Evolutionary conservation across 1,284 basidiomycete genomes (phyloP), one percentile per base, ranked within the genome.

Genomic region (Rhodotorula sp.): DNA sequence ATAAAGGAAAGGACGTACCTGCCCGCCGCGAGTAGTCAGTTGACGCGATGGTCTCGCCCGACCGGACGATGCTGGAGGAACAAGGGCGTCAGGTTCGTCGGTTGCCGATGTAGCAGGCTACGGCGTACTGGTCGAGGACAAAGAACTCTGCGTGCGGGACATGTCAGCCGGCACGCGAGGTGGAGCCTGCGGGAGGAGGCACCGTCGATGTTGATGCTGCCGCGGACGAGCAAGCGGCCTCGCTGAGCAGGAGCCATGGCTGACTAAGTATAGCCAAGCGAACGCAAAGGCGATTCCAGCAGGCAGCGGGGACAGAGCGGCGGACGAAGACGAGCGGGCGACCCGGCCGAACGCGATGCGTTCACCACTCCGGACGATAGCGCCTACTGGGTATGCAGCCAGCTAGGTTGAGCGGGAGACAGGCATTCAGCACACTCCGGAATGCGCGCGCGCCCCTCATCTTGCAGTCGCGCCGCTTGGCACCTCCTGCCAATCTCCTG

Each of bases 41-140:
- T 0, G 83, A 84, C 8, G 83, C 81, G 66, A 85, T 82, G 12
- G 84, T 85, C 77, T 85, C 84, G 1, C 84, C 84, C 0, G 82
- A 80, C 12, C 78, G 73, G 29, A 84, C 84, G 59, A 79, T 78
- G 64, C 75, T 76, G 66, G 6, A 46, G 9, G 27, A 8, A 8
- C 32, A 8, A 12, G 34, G 48, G 15, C 5, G 27, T 21, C 22
- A 46, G 66, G 25, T 21, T n/a, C 19, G 12, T 25, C 34, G 1
- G 10, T 15, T 5, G 60, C 21, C 10, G 27, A 27, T 37, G 6
- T 34, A 29, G 19, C 36, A 41, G 48, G n/a, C 5, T 6, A 13
- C 4, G 5, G 56, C n/a, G 64, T 25, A 48, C 54, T 39, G 61
- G 36, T 56, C 53, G 39, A 54, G 44, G 17, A 32, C 39, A 10